A percentile compares a stretch with the other conserved stretches of the same genome.
phyloP scores from a whole-genome alignment of 2,329 filamentous ascomycete species.

The Aspergillus sp. region DNA sequence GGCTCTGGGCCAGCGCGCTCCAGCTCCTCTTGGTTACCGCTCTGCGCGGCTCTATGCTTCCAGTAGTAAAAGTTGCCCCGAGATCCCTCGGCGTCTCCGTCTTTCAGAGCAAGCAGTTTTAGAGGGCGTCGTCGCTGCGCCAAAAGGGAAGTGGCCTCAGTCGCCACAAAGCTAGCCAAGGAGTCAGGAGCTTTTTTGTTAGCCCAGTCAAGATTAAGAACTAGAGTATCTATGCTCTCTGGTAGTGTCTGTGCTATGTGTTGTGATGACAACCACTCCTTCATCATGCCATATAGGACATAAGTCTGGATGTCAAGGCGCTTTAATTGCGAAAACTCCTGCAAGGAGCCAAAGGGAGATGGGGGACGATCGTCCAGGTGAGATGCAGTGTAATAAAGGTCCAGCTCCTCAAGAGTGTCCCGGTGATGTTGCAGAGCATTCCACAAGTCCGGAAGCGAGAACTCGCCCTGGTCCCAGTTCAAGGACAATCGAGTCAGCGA shows the following conservation, averaged over 20 bases:
- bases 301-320: background rate
- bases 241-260: background rate
- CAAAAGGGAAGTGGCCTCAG: background rate
- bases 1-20: background rate
- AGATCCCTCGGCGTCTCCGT: no score
- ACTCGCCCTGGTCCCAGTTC: background rate
- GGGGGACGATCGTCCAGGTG: background rate
- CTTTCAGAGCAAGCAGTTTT: background rate
- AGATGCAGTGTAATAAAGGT: background rate
- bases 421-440: background rate
- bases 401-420: background rate
- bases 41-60: background rate
- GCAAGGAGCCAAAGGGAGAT: background rate
- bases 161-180: background rate
- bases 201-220: background rate
- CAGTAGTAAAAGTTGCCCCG: no score
- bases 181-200: background rate
- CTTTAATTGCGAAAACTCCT: constrained; percentile 1
- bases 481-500: background rate
- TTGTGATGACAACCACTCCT: background rate
- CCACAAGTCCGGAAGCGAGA: background rate
- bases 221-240: background rate
- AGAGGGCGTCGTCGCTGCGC: background rate
- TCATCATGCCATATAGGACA: background rate
- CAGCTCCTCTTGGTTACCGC: background rate